Conservation (phyloP, 2,329 filamentous ascomycete species). For the Lasiodiplodia sp. region DNA sequence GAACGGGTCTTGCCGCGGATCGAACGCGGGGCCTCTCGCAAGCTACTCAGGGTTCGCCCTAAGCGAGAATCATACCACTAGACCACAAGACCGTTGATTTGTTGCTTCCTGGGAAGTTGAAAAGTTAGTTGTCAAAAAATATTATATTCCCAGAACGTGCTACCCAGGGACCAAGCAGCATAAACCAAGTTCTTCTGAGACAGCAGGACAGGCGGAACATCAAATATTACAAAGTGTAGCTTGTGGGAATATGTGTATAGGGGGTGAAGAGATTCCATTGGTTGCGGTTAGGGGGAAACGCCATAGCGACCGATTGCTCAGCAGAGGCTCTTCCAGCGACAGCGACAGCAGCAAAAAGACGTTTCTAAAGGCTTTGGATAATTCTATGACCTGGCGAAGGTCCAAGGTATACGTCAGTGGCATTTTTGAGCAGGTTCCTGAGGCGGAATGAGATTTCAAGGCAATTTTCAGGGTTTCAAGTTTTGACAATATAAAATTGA, state of each 20-base stretch:
- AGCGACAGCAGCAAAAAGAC: no score
- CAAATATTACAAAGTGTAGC: no score
- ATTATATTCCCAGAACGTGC: background rate
- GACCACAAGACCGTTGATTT: background rate
- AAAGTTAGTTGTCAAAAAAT: background rate
- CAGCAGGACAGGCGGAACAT: no score
- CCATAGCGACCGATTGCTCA: no score
- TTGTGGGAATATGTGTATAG: no score
- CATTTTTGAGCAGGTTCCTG: no score
- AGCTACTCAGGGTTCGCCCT: background rate
- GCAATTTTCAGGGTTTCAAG: background rate
- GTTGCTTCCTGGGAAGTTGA: background rate
- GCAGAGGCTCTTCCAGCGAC: no score
- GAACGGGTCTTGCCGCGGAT: background rate
- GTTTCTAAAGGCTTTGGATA: no score
- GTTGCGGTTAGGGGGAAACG: no score
- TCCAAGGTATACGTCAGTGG: no score
- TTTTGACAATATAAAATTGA: fast-evolving
- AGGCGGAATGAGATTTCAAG: background rate
- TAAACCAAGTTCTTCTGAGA: no score
- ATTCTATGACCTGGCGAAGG: fast-evolving
- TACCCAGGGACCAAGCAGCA: background rate
- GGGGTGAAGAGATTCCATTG: no score
- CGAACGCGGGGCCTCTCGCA: conserved; percentile 1
- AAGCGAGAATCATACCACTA: background rate